Evolutionary conservation across 176 grass and related monocot genomes (phyloP).

Genomic region (Puya raimondii): DNA sequence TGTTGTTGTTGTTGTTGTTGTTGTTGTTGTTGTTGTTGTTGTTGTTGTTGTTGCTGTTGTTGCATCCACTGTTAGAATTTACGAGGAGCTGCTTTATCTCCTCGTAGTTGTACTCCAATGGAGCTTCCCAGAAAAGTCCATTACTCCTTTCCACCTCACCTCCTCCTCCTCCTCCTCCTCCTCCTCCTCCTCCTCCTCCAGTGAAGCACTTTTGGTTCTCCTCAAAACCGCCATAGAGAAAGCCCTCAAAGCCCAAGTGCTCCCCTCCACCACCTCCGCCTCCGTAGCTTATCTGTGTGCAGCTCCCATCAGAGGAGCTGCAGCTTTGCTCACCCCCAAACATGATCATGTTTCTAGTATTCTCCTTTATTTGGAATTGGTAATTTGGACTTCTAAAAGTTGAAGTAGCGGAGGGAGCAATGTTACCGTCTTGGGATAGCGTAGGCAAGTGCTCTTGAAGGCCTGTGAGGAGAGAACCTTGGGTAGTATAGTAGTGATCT

Average conservation of each 20-base stretch:
- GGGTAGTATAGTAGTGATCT: conserved; percentile 3
- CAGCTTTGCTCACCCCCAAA: conserved; percentile 67
- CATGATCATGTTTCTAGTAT: conserved; percentile 50
- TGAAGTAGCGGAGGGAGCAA: background rate
- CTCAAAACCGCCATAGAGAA: background rate
- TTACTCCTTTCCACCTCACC: conserved; percentile 13
- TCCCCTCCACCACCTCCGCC: conserved; percentile 18
- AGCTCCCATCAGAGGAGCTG: conserved; percentile 38
- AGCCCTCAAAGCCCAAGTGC: conserved; percentile 5
- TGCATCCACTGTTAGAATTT: conserved; percentile 17
- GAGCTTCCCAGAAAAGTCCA: conserved; percentile 23
- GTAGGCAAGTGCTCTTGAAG: background rate
- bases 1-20: conserved; percentile 1
- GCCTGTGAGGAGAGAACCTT: too few relatives aligned
- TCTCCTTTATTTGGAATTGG: conserved; percentile 36
- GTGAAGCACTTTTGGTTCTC: background rate
- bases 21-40: conserved; percentile 16
- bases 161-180: conserved; percentile 11
- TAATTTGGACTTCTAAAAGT: conserved; percentile 11
- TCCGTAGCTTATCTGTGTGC: conserved; percentile 36
- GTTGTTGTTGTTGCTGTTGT: conserved; percentile 14
- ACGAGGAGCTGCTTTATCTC: conserved; percentile 73
- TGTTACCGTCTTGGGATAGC: background rate
- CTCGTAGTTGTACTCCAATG: conserved; percentile 64
- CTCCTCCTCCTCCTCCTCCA: too few relatives aligned